Evolutionary conservation across 1,139 yeast genomes (phyloP).

Genomic region (Candida pseudoviswanathii): DNA sequence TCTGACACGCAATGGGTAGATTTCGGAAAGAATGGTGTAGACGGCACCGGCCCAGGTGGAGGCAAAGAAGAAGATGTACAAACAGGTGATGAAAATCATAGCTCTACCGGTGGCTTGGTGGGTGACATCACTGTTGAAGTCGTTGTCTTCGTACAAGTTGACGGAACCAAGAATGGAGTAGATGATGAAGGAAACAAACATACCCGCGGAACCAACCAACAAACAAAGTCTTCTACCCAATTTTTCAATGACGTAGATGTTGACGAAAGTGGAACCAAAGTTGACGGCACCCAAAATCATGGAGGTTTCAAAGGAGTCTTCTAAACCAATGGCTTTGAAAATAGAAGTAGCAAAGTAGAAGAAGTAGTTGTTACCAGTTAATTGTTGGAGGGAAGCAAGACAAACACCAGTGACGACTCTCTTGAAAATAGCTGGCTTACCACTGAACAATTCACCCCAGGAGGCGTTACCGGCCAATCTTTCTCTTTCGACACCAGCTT

Average conservation of each 20-base stretch:
- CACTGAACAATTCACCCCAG: slow-evolving; percentile 66
- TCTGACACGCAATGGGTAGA: slow-evolving; percentile 77
- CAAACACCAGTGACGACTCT: slow-evolving; percentile 65
- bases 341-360: slow-evolving; percentile 81
- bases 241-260: slow-evolving; percentile 64
- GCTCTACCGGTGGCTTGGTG: slow-evolving; percentile 57
- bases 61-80: slow-evolving; percentile 80
- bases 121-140: slow-evolving; percentile 28
- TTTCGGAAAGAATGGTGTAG: slow-evolving; percentile 76
- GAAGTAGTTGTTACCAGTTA: slow-evolving; percentile 80
- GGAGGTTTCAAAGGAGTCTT: slow-evolving; percentile 73
- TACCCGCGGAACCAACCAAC: slow-evolving; percentile 47
- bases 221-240: slow-evolving; percentile 73
- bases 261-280: slow-evolving; percentile 70
- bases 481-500: slow-evolving; percentile 67
- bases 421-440: slow-evolving; percentile 63
- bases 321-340: slow-evolving; percentile 72
- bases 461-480: slow-evolving; percentile 63
- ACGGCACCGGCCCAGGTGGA: slow-evolving; percentile 86
- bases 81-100: slow-evolving; percentile 73
- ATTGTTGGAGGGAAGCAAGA: slow-evolving; percentile 71
- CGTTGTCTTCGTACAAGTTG: slow-evolving; percentile 53
- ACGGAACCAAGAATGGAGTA: slow-evolving; percentile 63
- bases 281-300: slow-evolving; percentile 78
- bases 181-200: slow-evolving; percentile 59